Percentiles rank a stretch among this genome's conserved stretches.
phyloP scores from a whole-genome alignment of 768 basidiomycete species.

The Pleurotus tuoliensis region DNA sequence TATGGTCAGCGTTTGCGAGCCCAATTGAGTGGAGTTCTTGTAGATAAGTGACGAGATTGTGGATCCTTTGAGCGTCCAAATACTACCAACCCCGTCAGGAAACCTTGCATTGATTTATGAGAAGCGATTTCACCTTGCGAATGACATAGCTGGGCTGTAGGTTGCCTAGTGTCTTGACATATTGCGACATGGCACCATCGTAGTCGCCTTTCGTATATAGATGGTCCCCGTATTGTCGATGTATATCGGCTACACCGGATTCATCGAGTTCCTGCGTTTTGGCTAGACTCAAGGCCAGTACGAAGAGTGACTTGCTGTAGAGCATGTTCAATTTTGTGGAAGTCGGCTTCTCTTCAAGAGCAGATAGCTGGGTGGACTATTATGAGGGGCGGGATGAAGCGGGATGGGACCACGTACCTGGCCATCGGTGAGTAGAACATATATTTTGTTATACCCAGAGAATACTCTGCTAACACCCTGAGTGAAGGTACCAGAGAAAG shows the following conservation, averaged over 20 bases:
- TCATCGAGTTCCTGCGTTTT: slow-evolving; percentile 73
- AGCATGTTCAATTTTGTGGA: slow-evolving; percentile 83
- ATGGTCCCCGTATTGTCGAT: slow-evolving; percentile 87
- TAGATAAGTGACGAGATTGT: slow-evolving; percentile 91
- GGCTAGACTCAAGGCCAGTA: slow-evolving; percentile 80
- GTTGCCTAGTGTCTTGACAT: slow-evolving; percentile 83
- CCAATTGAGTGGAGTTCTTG: slow-evolving; percentile 91
- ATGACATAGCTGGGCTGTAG: slow-evolving; percentile 95
- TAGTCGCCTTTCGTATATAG: slow-evolving; percentile 89
- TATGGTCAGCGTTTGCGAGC: slow-evolving; percentile 94
- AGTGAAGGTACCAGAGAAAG: slow-evolving; percentile 76
- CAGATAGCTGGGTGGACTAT: slow-evolving; percentile 42
- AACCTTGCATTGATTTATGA: no score
- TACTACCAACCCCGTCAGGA: slow-evolving; percentile 48
- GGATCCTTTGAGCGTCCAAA: slow-evolving; percentile 93
- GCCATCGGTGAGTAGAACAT: slow-evolving; percentile 74
- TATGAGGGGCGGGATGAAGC: not conserved
- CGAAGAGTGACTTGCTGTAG: slow-evolving; percentile 74
- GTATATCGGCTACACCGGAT: slow-evolving; percentile 79
- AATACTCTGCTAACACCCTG: slow-evolving; percentile 83
- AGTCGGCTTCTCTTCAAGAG: slow-evolving; percentile 76
- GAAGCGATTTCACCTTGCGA: slow-evolving; percentile 62
- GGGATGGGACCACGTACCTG: slow-evolving; percentile 41
- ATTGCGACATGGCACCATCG: slow-evolving; percentile 92
- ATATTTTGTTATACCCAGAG: slow-evolving; percentile 78